phyloP scores from a whole-genome alignment of 2,329 filamentous ascomycete genomes.

The Onygenales sp. region DNA sequence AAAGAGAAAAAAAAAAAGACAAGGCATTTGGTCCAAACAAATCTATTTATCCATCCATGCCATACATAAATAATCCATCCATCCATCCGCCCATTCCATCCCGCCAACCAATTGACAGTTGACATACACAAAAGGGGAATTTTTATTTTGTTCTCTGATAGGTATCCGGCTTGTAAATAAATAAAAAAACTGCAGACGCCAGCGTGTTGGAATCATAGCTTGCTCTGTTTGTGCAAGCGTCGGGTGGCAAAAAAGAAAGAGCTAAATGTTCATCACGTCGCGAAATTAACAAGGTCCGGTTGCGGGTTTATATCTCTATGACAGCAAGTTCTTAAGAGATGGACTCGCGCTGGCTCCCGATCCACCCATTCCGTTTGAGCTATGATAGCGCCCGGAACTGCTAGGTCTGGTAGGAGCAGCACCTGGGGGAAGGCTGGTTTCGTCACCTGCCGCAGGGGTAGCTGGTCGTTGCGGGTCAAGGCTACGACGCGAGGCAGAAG shows the following conservation, averaged over 20 bases:
- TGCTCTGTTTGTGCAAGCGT: too few species aligned
- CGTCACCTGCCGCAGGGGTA: constrained; percentile 15
- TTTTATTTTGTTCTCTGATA: too few species aligned
- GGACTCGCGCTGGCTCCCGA: constrained; percentile 67
- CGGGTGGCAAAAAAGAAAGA: background rate
- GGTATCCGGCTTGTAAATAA: too few species aligned
- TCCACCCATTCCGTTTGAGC: constrained; percentile 12
- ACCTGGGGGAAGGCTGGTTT: constrained; percentile 18
- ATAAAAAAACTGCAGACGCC: too few species aligned
- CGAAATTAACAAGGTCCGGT: background rate
- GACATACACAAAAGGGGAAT: too few species aligned
- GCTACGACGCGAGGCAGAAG: constrained; percentile 25
- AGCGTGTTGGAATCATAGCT: too few species aligned
- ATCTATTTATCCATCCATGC: too few species aligned
- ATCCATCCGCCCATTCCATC: too few species aligned
- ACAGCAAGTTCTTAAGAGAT: constrained; percentile 64
- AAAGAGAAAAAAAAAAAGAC: background rate
- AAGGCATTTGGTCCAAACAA: background rate
- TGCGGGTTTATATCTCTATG: constrained; percentile 32
- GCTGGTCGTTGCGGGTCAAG: constrained; percentile 26
- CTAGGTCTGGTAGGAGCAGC: constrained; percentile 15
- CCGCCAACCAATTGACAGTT: too few species aligned
- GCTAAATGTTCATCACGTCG: background rate
- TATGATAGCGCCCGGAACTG: constrained; percentile 18
- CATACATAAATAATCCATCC: too few species aligned